A percentile compares a stretch with the other conserved stretches of the same genome.
Conservation (phyloP, 768 basidiomycete genomes). For the Suillus hirtellus region DNA sequence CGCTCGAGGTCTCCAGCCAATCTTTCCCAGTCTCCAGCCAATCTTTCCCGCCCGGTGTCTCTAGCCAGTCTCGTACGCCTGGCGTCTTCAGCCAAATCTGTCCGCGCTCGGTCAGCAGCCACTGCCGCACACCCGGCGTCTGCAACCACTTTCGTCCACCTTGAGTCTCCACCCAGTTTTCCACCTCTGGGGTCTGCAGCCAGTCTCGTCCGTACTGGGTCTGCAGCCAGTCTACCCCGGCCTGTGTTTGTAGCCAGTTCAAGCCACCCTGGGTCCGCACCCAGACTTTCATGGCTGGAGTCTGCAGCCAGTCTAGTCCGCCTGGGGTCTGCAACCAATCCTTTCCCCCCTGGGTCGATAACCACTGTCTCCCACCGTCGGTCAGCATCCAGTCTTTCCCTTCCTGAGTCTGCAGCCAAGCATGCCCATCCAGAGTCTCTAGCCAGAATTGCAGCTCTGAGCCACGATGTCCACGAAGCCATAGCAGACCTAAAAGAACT, state of each 20-base stretch:
- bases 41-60: background rate
- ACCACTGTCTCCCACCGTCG: background rate
- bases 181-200: background rate
- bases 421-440: background rate
- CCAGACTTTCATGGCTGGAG: background rate
- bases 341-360: background rate
- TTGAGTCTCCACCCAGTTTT: background rate
- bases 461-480: background rate
- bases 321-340: background rate
- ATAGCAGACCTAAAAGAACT: background rate
- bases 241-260: background rate
- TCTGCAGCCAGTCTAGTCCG: background rate
- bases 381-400: background rate
- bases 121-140: background rate
- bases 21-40: background rate
- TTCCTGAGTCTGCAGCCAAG: background rate
- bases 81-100: background rate
- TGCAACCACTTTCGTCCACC: background rate
- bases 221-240: background rate
- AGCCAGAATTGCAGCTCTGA: background rate
- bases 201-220: background rate
- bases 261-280: background rate
- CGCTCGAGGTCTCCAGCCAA: background rate
- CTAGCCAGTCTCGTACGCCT: background rate
- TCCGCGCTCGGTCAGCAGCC: background rate